Percentiles rank a stretch among this genome's conserved stretches.
These are phyloP conservation scores for Xanthoconium separans DNA, from an alignment of 1,284 basidiomycete species.

Conservation along the genomic window DNA sequence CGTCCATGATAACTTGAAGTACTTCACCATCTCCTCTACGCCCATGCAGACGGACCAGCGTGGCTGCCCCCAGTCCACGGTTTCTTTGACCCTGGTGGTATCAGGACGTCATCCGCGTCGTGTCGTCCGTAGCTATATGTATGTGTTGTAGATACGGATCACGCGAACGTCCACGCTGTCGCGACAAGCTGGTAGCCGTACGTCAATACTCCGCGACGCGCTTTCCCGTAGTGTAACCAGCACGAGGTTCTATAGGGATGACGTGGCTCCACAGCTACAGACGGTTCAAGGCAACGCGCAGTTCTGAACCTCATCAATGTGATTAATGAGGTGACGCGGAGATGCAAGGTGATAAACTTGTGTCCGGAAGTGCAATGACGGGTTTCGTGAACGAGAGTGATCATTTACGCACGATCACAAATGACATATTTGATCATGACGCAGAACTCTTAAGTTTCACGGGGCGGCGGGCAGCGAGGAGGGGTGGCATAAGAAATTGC, in stretches of 20 bases:
- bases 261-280: slow-evolving; percentile 92
- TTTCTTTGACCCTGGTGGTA: slow-evolving; percentile 84
- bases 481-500: slow-evolving; percentile 87
- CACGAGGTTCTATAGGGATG: slow-evolving; percentile 95
- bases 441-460: slow-evolving; percentile 85
- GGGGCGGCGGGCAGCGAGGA: slow-evolving; percentile 86
- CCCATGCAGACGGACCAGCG: slow-evolving; percentile 90
- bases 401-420: slow-evolving; percentile 73
- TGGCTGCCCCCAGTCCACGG: slow-evolving; percentile 93
- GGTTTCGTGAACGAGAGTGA: not conserved
- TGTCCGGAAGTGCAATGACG: slow-evolving; percentile 33
- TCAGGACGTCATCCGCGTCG: slow-evolving; percentile 92
- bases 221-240: slow-evolving; percentile 98
- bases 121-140: slow-evolving; percentile 95
- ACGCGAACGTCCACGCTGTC: slow-evolving; percentile 95
- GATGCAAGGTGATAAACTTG: slow-evolving; percentile 98
- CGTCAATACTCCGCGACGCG: slow-evolving; percentile 94
- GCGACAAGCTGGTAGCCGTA: slow-evolving; percentile 93
- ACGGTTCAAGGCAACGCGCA: slow-evolving; percentile 14
- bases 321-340: slow-evolving; percentile 96
- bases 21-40: slow-evolving; percentile 90
- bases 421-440: slow-evolving; percentile 94
- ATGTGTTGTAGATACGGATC: slow-evolving; percentile 94
- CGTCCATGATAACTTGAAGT: slow-evolving; percentile 59
- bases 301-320: slow-evolving; percentile 87